Percentiles rank a stretch among this genome's conserved stretches.
Evolutionary conservation across 225 moss, liverwort and hornwort genomes (phyloP).

Genomic region (Thuidium tamariscinum): DNA sequence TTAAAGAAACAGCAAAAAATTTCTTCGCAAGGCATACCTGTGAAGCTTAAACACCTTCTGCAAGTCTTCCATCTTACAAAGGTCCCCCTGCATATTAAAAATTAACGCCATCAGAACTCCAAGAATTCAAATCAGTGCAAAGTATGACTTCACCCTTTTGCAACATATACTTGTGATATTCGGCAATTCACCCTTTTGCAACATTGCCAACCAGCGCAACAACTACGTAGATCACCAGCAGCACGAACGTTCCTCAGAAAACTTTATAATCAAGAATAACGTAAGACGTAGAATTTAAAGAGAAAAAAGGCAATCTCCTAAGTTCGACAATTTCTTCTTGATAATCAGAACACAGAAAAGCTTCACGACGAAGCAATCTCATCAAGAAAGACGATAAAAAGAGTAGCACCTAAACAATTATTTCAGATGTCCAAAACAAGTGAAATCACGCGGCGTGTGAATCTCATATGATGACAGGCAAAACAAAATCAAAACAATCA

Average conservation of each 20-base stretch:
- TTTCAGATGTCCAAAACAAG: not conserved
- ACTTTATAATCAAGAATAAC: not conserved
- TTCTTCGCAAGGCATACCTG: slow-evolving; percentile 2
- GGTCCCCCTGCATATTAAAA: slow-evolving; percentile 30
- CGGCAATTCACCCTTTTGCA: not conserved
- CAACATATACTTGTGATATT: not conserved
- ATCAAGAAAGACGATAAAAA: not conserved
- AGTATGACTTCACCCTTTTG: not conserved
- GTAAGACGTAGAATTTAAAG: not conserved
- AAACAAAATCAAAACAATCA: not conserved
- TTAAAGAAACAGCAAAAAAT: not conserved
- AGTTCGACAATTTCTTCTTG: not conserved
- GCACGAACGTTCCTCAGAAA: not conserved
- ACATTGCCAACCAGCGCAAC: not conserved
- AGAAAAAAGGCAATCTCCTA: not conserved
- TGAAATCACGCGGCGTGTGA: not conserved
- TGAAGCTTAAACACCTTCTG: slow-evolving; percentile 24
- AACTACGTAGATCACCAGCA: not conserved
- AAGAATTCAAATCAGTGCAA: not conserved
- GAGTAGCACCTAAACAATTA: not conserved
- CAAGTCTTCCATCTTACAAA: slow-evolving; percentile 23
- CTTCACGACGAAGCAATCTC: not conserved
- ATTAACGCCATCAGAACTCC: not conserved
- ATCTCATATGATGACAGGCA: not conserved
- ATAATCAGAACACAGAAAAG: not conserved